Evolutionary conservation across 2,329 filamentous ascomycete genomes (phyloP), one percentile per base, ranked within the genome.

Genomic region (Xylaria sp.): DNA sequence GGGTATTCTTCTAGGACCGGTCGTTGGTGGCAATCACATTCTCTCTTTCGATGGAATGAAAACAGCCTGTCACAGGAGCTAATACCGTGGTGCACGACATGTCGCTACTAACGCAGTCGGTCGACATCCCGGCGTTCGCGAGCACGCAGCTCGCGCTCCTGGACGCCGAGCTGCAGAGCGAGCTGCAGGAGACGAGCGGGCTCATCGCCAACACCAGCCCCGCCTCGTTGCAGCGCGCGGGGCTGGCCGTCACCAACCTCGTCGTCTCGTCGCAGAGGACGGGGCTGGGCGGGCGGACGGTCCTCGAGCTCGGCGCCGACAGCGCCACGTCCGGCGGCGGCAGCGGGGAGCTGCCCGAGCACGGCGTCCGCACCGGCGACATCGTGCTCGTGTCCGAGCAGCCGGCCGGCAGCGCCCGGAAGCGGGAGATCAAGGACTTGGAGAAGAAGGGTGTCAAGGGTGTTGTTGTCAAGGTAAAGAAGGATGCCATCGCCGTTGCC

Each of bases 241-340:
- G 91, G n/a, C 80, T 91, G 39, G 91, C 91, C 26, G 78, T 94
- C 64, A 84, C 86, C 16, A 93, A 92, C 71, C 83, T 97, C 7
- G 76, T 83, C 26, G 76, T 96, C 29, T 78, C 82, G 9, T 87
- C 89, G 17, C 89, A 90, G 68, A 87, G 92, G 24, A 99, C 94
- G 0, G 94, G 94, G 0, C 79, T 97, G 37, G 94, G 92, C 16
- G 94, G 94, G n/a, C 90, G 91, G 60, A 91, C 90, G 0, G 88
- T 99, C 1, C 76, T 97, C 2, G 92, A 97, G 71, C 84, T 99
- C 1, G 75, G 76, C 16, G 77, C 85, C 0, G 93, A 97, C 66
- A 74, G 83, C n/a, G 89, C 91, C 0, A 82, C 88, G 1, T 79
- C 57, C 22, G 56, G 60, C 5, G 59, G 60, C 5, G 59, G 62